phyloP scores from a whole-genome alignment of 2,329 filamentous ascomycete species.

The Cucurbitaria berberidis region DNA sequence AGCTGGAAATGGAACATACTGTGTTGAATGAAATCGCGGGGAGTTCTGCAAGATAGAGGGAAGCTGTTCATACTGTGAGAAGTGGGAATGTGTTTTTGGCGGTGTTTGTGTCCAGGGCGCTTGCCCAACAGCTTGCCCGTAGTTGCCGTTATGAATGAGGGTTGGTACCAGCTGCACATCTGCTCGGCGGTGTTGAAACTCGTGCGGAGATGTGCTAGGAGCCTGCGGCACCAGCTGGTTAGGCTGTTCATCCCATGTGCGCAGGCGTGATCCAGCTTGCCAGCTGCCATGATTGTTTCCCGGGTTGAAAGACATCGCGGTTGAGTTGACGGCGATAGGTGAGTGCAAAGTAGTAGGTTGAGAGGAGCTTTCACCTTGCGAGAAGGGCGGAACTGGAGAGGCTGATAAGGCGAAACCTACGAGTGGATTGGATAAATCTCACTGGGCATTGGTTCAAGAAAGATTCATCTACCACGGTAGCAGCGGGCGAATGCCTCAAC shows the following conservation, averaged over 20 bases:
- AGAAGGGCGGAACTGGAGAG: too few species aligned
- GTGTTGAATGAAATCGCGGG: background rate
- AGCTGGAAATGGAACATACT: background rate
- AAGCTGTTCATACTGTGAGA: too few species aligned
- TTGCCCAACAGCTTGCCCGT: background rate
- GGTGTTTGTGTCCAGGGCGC: too few species aligned
- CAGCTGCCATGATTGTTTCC: background rate
- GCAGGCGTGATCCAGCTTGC: background rate
- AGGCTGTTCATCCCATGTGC: background rate
- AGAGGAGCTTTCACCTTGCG: too few species aligned
- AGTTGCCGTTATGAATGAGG: background rate
- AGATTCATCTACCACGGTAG: too few species aligned
- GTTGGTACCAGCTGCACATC: background rate
- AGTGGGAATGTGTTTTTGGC: background rate
- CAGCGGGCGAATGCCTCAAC: too few species aligned
- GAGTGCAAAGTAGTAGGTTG: too few species aligned
- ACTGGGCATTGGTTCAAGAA: too few species aligned
- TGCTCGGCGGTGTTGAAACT: background rate
- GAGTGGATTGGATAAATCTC: too few species aligned
- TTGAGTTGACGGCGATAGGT: background rate
- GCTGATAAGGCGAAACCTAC: too few species aligned
- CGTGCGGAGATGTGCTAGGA: background rate
- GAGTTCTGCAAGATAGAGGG: background rate
- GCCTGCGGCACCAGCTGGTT: background rate
- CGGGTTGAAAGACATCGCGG: background rate